Evolutionary conservation across 345 rosid genomes (phyloP).

Genomic region (Hevea brasiliensis): DNA sequence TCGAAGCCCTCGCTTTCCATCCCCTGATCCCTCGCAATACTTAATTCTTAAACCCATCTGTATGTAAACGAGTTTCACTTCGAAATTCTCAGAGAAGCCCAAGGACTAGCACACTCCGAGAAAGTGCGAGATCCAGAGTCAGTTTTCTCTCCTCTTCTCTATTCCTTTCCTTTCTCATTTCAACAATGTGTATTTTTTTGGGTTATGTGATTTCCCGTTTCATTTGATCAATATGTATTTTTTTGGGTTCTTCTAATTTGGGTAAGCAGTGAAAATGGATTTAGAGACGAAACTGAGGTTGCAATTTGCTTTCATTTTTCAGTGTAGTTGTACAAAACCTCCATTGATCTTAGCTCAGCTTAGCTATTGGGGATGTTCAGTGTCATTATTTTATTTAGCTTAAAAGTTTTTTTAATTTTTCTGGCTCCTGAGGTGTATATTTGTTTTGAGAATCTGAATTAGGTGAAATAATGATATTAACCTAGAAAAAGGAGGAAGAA

Average conservation of each 20-base stretch:
- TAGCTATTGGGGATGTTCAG: background rate
- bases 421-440: background rate
- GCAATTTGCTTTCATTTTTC: background rate
- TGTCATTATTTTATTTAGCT: background rate
- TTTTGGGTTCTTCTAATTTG: background rate
- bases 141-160: background rate
- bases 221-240: background rate
- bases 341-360: background rate
- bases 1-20: no score
- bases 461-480: background rate
- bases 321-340: background rate
- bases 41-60: no score
- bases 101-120: no score
- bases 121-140: constrained; percentile 4
- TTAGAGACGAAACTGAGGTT: background rate
- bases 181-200: background rate
- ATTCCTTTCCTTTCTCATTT: background rate
- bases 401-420: no score
- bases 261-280: background rate
- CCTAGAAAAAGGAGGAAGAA: background rate
- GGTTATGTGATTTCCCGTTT: background rate
- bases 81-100: background rate
- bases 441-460: background rate
- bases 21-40: no score
- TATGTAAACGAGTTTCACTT: background rate